Percentiles rank a stretch among this genome's conserved stretches.
These are phyloP conservation scores for Candida germanica DNA, from an alignment of 805 yeast genomes.

Conservation along the genomic window DNA sequence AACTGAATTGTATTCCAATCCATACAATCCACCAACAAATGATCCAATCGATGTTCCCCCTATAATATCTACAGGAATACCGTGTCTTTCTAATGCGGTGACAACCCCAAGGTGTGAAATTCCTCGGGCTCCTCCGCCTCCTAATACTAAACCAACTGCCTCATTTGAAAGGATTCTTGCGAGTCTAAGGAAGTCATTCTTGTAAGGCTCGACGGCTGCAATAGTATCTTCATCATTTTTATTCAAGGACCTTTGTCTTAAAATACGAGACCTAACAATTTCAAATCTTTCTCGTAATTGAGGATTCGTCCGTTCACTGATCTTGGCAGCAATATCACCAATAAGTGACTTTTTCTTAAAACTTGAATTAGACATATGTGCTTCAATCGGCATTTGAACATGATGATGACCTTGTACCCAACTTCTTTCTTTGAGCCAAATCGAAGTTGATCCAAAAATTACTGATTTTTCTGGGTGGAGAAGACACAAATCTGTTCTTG, in stretches of 20 bases:
- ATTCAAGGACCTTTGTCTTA: conserved; percentile 11
- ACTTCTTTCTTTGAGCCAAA: conserved; percentile 78
- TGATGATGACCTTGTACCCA: conserved; percentile 97
- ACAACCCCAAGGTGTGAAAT: conserved; percentile 88
- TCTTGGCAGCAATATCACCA: conserved; percentile 34
- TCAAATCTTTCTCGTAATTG: conserved; percentile 31
- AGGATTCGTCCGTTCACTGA: conserved; percentile 32
- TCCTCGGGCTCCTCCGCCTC: conserved; percentile 98
- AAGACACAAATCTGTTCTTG: conserved; percentile 81
- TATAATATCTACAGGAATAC: conserved; percentile 88
- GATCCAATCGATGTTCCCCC: conserved; percentile 98
- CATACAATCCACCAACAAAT: conserved; percentile 92
- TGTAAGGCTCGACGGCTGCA: conserved; percentile 49
- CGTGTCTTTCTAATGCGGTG: conserved; percentile 85
- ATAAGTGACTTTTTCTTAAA: conserved; percentile 19
- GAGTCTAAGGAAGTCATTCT: conserved; percentile 83
- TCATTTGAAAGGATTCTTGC: conserved; percentile 90
- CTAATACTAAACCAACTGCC: conserved; percentile 90
- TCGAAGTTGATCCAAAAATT: conserved; percentile 77
- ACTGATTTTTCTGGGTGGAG: conserved; percentile 82
- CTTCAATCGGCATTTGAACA: conserved; percentile 58
- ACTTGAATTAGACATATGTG: background rate
- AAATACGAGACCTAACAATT: conserved; percentile 24
- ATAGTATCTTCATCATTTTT: conserved; percentile 20
- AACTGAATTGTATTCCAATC: conserved; percentile 86